A percentile compares a stretch with the other conserved stretches of the same genome.
phyloP scores from a whole-genome alignment of 768 basidiomycete species.

The Hericium erinaceus region DNA sequence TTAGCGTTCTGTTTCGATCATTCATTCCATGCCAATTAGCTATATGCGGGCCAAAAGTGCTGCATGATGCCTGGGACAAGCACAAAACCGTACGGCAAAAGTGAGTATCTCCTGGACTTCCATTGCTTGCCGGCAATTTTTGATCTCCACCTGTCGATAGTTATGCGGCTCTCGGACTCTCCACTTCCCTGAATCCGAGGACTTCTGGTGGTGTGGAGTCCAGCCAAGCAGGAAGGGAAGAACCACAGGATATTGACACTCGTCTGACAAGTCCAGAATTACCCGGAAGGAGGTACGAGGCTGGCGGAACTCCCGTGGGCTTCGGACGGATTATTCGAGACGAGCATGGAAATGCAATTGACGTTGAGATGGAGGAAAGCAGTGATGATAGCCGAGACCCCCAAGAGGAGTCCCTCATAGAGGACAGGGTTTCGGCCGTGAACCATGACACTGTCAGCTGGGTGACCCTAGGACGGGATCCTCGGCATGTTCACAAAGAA shows the following conservation, averaged over 20 bases:
- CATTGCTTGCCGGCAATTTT: conserved; percentile 9
- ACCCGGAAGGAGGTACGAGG: neutral
- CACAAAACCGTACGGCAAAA: conserved; percentile 87
- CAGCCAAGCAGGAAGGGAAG: conserved; percentile 10
- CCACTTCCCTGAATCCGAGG: conserved; percentile 56
- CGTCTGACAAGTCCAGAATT: neutral
- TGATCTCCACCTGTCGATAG: conserved; percentile 27
- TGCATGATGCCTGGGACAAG: conserved; percentile 85
- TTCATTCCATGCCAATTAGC: conserved; percentile 31
- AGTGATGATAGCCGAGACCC: neutral
- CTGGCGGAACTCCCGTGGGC: neutral
- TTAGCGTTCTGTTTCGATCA: conserved; percentile 6
- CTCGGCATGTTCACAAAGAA: neutral
- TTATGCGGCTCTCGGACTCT: conserved; percentile 71
- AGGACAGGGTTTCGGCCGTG: conserved; percentile 2
- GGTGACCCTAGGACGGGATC: neutral
- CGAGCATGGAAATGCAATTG: conserved; percentile 7
- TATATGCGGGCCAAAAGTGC: conserved; percentile 69
- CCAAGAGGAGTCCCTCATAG: conserved; percentile 1
- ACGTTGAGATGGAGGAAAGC: conserved; percentile 8
- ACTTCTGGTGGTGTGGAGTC: conserved; percentile 63
- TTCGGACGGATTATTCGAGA: conserved; percentile 11
- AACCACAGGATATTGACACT: conserved; percentile 5
- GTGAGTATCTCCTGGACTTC: conserved; percentile 35
- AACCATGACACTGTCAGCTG: neutral